A percentile compares a stretch with the other conserved stretches of the same genome.
Evolutionary conservation across 192 early-diverging fungal species (phyloP).

Genomic region (Rhizoclosmatium globosum): DNA sequence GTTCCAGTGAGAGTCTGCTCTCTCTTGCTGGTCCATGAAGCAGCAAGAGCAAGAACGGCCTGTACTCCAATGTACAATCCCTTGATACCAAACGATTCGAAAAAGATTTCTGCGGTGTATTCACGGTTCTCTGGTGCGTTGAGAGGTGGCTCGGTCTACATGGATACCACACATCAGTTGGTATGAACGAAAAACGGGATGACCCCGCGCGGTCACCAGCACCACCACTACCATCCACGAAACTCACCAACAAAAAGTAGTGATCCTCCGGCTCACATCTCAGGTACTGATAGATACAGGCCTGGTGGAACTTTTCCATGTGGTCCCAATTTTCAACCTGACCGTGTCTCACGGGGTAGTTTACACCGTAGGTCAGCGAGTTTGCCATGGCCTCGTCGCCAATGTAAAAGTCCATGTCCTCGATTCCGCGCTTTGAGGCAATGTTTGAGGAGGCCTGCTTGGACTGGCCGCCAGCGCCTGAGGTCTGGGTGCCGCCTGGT

Average conservation of each 20-base stretch:
- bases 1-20: slow-evolving; percentile 96
- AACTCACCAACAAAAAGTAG: slow-evolving; percentile 84
- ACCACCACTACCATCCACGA: not conserved
- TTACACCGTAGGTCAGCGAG: slow-evolving; percentile 86
- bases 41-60: slow-evolving; percentile 96
- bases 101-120: slow-evolving; percentile 99
- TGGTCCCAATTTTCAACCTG: slow-evolving; percentile 99
- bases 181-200: not conserved
- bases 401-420: slow-evolving; percentile 97
- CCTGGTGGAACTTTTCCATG: slow-evolving; percentile 99
- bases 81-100: slow-evolving; percentile 98
- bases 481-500: slow-evolving; percentile 50
- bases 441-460: slow-evolving; percentile 65
- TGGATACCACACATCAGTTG: slow-evolving; percentile 5
- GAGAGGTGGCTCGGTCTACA: slow-evolving; percentile 95
- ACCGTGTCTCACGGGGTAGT: slow-evolving; percentile 95
- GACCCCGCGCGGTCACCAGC: too few species aligned
- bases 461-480: slow-evolving; percentile 17
- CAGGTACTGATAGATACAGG: slow-evolving; percentile 97
- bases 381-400: slow-evolving; percentile 94
- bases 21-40: slow-evolving; percentile 89
- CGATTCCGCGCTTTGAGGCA: slow-evolving; percentile 94
- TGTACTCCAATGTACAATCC: slow-evolving; percentile 99
- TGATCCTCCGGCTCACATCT: slow-evolving; percentile 99
- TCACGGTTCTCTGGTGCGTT: slow-evolving; percentile 99